Base-by-base conservation (phyloP, 2,329 filamentous ascomycete genomes). In the Elsinoe arachidis region DNA sequence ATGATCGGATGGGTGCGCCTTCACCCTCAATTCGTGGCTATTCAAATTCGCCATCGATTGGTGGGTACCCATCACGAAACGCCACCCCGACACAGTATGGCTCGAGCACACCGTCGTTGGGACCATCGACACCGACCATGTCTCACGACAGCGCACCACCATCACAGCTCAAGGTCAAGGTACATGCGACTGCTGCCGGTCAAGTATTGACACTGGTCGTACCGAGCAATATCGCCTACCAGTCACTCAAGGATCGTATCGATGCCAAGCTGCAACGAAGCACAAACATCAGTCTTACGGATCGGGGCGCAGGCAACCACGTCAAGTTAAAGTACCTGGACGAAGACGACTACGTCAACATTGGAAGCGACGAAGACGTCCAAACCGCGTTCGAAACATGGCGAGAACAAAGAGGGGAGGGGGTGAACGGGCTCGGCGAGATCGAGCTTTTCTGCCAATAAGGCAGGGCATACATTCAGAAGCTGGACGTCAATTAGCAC, bases 121-220 rank as follows among this genome's bases (percentile, higher is more conserved):
- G 49, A 10, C 33, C 49, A 39, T 34, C 46, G 46, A 46, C 56
- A 10, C 56, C 56, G 11, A 53, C 55, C 11, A 47, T 57, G 10
- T 26, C 49, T 14, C 49, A 53, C 14, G 63, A 63, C 26, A 61
- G 62, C 30, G 57, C 63, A 15, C 56, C 63, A 14, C 63, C 70
- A 67, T 90, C 88, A 6, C 93, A 97, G 68, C 80, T 99, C 54
- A 97, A 96, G 74, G 91, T 96, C 53, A 95, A 95, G 70, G 90
- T 99, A 58, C 92, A 92, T 67, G 95, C 89, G 68, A 73, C 74
- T 2, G 70, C 74, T 2, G 89, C 93, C 46, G 87, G 87, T 47
- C 93, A 91, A 68, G 95, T 95, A 64, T 87, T 96, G 59, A 96
- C 92, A 0, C 80, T 99, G n/a, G 92, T 99, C 10, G 95, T 96